Conservation (phyloP, 164 flowering plant genomes). For the Stephania cephalantha region DNA sequence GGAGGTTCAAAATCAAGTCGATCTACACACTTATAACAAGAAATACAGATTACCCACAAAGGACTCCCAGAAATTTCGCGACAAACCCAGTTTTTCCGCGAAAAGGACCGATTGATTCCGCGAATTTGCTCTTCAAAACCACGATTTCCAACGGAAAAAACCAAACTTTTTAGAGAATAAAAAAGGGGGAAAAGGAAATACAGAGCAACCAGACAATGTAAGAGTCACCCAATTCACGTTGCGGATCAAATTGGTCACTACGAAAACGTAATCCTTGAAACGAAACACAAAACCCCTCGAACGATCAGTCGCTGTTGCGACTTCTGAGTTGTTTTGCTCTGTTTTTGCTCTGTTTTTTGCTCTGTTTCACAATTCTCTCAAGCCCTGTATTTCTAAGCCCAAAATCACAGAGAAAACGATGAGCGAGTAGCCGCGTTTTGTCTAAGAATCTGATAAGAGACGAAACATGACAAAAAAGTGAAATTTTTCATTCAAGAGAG, state of each 20-base stretch:
- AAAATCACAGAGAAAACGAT: neutral
- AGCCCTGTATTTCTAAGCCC: neutral
- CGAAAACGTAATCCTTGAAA: neutral
- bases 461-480: neutral
- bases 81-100: constrained; percentile 1
- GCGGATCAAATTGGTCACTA: neutral
- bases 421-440: constrained; percentile 2
- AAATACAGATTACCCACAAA: neutral
- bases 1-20: neutral
- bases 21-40: neutral
- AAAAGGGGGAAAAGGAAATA: neutral
- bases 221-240: constrained; percentile 3
- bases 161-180: neutral
- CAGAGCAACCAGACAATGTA: neutral
- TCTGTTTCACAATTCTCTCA: neutral
- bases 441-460: neutral
- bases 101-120: neutral
- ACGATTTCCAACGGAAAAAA: neutral
- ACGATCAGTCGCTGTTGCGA: neutral
- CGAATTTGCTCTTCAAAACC: neutral
- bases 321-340: neutral
- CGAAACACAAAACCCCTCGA: neutral
- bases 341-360: neutral
- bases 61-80: neutral
- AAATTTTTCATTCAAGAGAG: neutral